Percentiles rank a stretch among this genome's conserved stretches.
Evolutionary conservation across 2,329 filamentous ascomycete genomes (phyloP).

Genomic region (Calonectria honghensis): DNA sequence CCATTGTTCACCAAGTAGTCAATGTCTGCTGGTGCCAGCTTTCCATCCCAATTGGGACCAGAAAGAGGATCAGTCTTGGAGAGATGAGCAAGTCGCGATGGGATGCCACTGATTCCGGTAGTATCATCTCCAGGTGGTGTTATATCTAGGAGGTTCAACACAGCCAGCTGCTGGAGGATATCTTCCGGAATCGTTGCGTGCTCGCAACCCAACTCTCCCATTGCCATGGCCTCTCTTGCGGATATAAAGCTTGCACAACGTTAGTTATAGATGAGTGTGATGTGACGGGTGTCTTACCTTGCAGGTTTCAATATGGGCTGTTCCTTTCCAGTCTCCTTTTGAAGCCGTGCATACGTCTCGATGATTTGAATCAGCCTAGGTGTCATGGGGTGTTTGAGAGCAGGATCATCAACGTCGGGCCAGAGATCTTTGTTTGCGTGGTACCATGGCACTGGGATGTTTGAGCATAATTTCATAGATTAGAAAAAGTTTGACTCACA

Average conservation of each 20-base stretch:
- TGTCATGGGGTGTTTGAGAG: conserved; percentile 67
- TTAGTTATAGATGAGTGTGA: conserved; percentile 21
- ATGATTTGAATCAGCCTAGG: conserved; percentile 69
- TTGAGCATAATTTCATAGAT: not conserved
- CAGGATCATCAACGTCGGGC: conserved; percentile 68
- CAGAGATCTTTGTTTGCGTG: conserved; percentile 57
- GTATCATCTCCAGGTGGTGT: conserved; percentile 59
- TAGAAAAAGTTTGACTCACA: conserved; percentile 51
- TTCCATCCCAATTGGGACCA: conserved; percentile 61
- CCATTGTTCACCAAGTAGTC: conserved; percentile 69
- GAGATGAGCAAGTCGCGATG: conserved; percentile 59
- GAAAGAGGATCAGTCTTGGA: conserved; percentile 63
- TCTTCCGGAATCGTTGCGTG: conserved; percentile 66
- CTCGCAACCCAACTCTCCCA: conserved; percentile 68
- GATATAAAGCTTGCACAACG: conserved; percentile 62
- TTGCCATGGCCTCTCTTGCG: conserved; percentile 66
- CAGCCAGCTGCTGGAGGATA: conserved; percentile 61
- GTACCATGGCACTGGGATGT: not conserved
- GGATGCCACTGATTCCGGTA: conserved; percentile 62
- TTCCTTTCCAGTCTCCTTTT: conserved; percentile 67
- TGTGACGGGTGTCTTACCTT: conserved; percentile 53
- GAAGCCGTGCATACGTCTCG: conserved; percentile 67
- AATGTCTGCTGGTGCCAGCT: conserved; percentile 61
- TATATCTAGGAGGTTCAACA: conserved; percentile 49
- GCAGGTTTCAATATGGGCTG: conserved; percentile 70